These are phyloP conservation scores for Yamadazyma laniorum DNA, from an alignment of 805 yeast species.

Conservation along the genomic window DNA sequence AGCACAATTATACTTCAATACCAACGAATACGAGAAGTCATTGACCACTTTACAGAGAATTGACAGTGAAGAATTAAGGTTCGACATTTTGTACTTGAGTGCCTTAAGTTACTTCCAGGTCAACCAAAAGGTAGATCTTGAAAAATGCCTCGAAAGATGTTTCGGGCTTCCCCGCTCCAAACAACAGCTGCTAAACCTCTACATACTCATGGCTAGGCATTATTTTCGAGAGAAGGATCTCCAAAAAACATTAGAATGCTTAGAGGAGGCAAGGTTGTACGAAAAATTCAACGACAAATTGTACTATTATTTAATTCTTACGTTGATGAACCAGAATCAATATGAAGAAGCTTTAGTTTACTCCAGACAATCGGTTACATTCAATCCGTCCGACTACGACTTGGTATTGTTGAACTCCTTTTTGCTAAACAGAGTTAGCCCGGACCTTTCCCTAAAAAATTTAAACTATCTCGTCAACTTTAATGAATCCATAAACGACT, in stretches of 20 bases:
- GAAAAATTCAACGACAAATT: slow-evolving; percentile 5
- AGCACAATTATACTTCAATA: slow-evolving; percentile 7
- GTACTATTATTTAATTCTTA: slow-evolving; percentile 8
- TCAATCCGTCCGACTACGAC: slow-evolving; percentile 10
- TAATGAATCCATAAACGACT: slow-evolving; percentile 37
- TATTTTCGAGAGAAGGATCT: slow-evolving; percentile 1
- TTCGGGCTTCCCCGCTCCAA: neutral
- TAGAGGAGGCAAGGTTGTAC: slow-evolving; percentile 1
- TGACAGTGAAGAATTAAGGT: neutral
- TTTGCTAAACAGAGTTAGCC: neutral
- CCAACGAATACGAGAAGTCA: slow-evolving; percentile 4
- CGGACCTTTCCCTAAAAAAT: slow-evolving; percentile 2
- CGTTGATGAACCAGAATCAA: slow-evolving; percentile 3
- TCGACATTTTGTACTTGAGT: slow-evolving; percentile 3
- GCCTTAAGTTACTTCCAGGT: neutral
- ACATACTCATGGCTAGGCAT: neutral
- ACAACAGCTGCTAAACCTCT: neutral
- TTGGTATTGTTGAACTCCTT: slow-evolving; percentile 6
- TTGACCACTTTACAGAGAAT: neutral
- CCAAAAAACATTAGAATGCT: neutral
- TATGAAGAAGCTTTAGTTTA: slow-evolving; percentile 6
- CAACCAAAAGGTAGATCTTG: slow-evolving; percentile 1
- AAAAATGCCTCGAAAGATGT: slow-evolving; percentile 1
- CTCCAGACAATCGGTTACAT: slow-evolving; percentile 7
- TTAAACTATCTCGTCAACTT: slow-evolving; percentile 9